Evolutionary conservation across 2,329 filamentous ascomycete species (phyloP).

Genomic region (Exophiala sp.): DNA sequence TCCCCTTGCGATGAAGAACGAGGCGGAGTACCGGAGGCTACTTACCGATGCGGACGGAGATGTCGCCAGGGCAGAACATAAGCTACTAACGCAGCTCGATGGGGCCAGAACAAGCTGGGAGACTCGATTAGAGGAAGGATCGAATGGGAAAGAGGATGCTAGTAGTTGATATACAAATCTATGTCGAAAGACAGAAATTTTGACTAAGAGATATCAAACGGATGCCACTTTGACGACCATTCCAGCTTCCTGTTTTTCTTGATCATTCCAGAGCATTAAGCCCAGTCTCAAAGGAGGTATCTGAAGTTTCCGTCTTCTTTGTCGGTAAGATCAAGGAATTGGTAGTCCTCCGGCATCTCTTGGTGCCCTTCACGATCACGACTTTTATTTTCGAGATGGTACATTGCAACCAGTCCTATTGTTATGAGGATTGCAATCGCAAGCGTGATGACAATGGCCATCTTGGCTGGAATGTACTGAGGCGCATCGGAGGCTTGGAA

Average conservation of each 20-base stretch:
- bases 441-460: conserved; percentile 40
- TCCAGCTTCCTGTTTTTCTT: too few relatives aligned
- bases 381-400: conserved; percentile 33
- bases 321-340: conserved; percentile 35
- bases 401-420: conserved; percentile 30
- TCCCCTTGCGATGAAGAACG: background rate
- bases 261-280: too few relatives aligned
- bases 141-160: background rate
- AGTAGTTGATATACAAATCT: too few relatives aligned
- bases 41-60: background rate
- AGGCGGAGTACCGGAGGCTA: background rate
- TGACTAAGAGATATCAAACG: too few relatives aligned
- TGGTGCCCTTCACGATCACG: conserved; percentile 25
- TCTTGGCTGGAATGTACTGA: conserved; percentile 40
- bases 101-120: background rate
- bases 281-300: conserved; percentile 13
- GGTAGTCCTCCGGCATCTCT: conserved; percentile 26
- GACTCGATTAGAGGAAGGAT: background rate
- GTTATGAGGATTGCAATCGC: conserved; percentile 31
- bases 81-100: background rate
- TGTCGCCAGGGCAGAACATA: background rate
- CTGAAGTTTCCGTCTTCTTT: conserved; percentile 31
- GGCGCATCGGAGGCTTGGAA: conserved; percentile 43
- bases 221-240: too few relatives aligned
- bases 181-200: too few relatives aligned